Evolutionary conservation across 768 basidiomycete genomes (phyloP), one percentile per base, ranked within the genome.

Genomic region (Daedaleopsis sinensis): DNA sequence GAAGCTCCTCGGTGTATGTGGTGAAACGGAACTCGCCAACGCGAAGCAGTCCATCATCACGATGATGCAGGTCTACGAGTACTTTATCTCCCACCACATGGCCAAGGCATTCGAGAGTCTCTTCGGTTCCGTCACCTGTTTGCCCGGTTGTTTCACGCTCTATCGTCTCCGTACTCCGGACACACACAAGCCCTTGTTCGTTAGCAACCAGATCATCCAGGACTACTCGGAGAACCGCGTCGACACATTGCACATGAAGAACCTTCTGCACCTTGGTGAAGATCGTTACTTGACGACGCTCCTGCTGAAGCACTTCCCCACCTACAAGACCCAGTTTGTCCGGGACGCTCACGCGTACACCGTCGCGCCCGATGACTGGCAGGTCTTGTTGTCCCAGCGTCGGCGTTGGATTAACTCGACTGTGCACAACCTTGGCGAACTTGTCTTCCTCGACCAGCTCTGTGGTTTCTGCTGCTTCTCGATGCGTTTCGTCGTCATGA

Each of bases 371-470:
- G 95, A 96, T 67, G 92, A 94, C 67, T 97, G 94, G 94, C 89
- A 88, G 72, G 89, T 98, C 24, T 75, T 99, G 55, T 78, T 99
- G 21, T 97, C 94, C 9, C 97, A 99, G 72, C 89, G 96, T 79
- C 91, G 96, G 77, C 92, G 97, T 68, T 99, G 97, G 96, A 99
- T 99, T 77, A 99, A 99, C 79, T 98, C 96, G 18, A 99, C 96
- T 0, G 87, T 99, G 12, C 96, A 99, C 79, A 99, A 99, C 76
- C 78, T 99, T 57, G 93, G 89, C 53, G 96, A 98, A 71, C 80
- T 99, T 46, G 79, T 98, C 57, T 94, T 95, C 80, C 76, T 98
- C 70, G 93, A 96, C 57, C 87, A 91, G 61, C 85, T 96, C 23
- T 96, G 94, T 70, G 94, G 94, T 64, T 97, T 98, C 85, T 98